These are phyloP conservation scores for Plasmodium ovale DNA, from an alignment of 169 alveolate genomes.

Conservation along the genomic window DNA sequence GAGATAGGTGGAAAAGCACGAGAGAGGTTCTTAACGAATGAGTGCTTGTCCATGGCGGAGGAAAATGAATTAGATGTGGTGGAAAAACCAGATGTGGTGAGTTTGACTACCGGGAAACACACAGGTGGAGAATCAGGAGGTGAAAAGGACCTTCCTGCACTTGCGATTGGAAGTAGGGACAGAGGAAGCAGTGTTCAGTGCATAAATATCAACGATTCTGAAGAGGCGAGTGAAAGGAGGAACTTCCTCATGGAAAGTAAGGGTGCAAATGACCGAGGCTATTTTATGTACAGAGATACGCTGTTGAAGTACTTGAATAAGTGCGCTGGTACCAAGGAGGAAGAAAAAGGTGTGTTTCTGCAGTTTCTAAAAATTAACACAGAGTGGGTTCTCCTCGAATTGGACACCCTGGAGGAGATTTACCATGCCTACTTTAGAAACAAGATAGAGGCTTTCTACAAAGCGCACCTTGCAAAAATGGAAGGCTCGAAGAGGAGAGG, in stretches of 20 bases:
- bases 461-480: constrained; percentile 34
- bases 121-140: too few relatives aligned
- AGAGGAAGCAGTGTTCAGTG: too few relatives aligned
- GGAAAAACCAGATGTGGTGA: too few relatives aligned
- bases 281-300: constrained; percentile 27
- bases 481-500: neutral
- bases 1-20: too few relatives aligned
- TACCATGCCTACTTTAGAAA: constrained; percentile 52
- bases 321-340: constrained; percentile 33
- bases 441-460: constrained; percentile 57
- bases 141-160: too few relatives aligned
- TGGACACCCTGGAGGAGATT: constrained; percentile 19
- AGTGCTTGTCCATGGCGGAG: too few relatives aligned
- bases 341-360: constrained; percentile 34
- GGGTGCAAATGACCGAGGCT: constrained; percentile 6
- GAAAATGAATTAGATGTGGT: too few relatives aligned
- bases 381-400: constrained; percentile 63
- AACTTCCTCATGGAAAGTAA: neutral
- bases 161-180: too few relatives aligned
- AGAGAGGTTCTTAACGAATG: too few relatives aligned
- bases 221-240: neutral
- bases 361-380: constrained; percentile 34
- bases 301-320: constrained; percentile 49
- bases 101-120: too few relatives aligned
- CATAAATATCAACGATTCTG: too few relatives aligned